These are phyloP conservation scores for Schizopora paradoxa DNA, from an alignment of 1,284 basidiomycete species.

Conservation along the genomic window DNA sequence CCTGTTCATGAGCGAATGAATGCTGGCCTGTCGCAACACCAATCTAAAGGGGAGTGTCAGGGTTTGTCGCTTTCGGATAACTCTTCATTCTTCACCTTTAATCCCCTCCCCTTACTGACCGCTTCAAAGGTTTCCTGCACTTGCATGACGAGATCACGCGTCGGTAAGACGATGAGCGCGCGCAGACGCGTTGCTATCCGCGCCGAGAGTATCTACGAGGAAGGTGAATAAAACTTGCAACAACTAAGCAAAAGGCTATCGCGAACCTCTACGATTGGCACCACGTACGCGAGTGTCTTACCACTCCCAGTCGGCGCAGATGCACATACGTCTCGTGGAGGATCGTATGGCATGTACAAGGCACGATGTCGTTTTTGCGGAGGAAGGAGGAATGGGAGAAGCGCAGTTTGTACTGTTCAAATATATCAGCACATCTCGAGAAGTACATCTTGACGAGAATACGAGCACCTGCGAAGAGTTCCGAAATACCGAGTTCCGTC, in stretches of 20 bases:
- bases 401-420: conserved; percentile 69
- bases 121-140: conserved; percentile 89
- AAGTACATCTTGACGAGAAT: background rate
- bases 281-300: conserved; percentile 91
- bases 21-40: conserved; percentile 80
- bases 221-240: conserved; percentile 1
- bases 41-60: conserved; percentile 49
- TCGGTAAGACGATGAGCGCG: conserved; percentile 92
- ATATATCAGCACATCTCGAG: conserved; percentile 7
- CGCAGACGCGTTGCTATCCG: conserved; percentile 79
- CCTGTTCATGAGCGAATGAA: conserved; percentile 79
- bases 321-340: conserved; percentile 85
- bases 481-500: conserved; percentile 68
- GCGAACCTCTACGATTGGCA: conserved; percentile 85
- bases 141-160: conserved; percentile 91
- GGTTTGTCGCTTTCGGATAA: background rate
- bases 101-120: conserved; percentile 77
- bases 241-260: conserved; percentile 9
- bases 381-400: conserved; percentile 73
- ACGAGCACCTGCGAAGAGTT: conserved; percentile 82
- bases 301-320: conserved; percentile 97
- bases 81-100: conserved; percentile 54
- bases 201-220: conserved; percentile 57
- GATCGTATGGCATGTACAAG: conserved; percentile 68
- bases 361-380: conserved; percentile 33